Evolutionary conservation across 306 rosid genomes (phyloP).

Genomic region (Adenanthera pavonina): DNA sequence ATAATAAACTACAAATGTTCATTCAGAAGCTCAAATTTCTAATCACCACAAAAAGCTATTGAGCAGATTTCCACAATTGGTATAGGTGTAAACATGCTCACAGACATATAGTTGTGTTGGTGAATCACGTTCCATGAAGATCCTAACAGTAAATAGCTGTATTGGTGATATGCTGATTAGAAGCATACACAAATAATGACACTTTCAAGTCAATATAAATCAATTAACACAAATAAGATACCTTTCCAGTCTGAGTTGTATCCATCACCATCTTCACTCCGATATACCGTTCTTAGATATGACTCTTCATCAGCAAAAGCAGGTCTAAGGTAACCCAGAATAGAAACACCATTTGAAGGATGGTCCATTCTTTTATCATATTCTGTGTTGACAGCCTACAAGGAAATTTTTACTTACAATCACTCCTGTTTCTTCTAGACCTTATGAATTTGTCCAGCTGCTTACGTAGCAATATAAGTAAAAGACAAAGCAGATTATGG

Average conservation of each 20-base stretch:
- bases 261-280: conserved; percentile 59
- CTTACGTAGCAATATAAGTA: neutral
- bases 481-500: neutral
- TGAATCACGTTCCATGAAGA: neutral
- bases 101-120: neutral
- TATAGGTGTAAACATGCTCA: neutral
- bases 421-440: conserved; percentile 35
- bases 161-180: neutral
- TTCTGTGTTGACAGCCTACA: conserved; percentile 64
- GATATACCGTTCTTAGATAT: conserved; percentile 60
- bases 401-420: conserved; percentile 39
- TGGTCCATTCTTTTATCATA: conserved; percentile 65
- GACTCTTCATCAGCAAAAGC: conserved; percentile 77
- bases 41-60: neutral
- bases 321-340: conserved; percentile 85
- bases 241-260: conserved; percentile 71
- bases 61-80: neutral
- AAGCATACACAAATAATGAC: conserved; percentile 4
- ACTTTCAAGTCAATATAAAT: neutral
- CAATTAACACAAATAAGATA: conserved; percentile 37
- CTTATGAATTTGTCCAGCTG: conserved; percentile 23
- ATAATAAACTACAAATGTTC: neutral
- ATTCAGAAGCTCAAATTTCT: neutral
- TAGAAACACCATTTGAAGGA: conserved; percentile 92
- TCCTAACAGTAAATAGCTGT: neutral